Percentiles rank a stretch among this genome's conserved stretches.
Conservation (phyloP, 257 asterid genomes). For the Prunella vulgaris region DNA sequence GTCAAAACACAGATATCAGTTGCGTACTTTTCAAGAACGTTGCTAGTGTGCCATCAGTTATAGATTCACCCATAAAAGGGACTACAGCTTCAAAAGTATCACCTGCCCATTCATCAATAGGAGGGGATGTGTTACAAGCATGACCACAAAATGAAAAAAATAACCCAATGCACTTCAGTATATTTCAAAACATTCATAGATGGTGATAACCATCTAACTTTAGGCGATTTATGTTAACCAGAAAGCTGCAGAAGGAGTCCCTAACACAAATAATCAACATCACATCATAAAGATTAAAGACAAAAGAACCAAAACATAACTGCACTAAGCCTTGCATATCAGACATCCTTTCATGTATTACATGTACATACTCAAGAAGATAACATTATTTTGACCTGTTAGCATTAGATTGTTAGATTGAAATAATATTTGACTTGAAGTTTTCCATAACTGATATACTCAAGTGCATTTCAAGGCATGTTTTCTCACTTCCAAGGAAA, state of each 20-base stretch:
- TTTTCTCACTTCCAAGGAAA: not conserved
- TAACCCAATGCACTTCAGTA: slow-evolving; percentile 1
- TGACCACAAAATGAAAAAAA: not conserved
- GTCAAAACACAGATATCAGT: not conserved
- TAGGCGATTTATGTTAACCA: not conserved
- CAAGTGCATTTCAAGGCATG: not conserved
- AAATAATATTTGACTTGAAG: not conserved
- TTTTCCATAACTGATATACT: not conserved
- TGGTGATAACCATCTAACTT: not conserved
- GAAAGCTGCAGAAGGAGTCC: not conserved
- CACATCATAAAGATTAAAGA: slow-evolving; percentile 4
- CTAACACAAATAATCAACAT: not conserved
- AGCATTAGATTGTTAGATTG: not conserved
- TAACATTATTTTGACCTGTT: not conserved
- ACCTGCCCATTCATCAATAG: slow-evolving; percentile 37
- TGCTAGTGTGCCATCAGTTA: slow-evolving; percentile 85
- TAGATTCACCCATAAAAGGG: slow-evolving; percentile 97
- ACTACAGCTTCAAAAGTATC: slow-evolving; percentile 87
- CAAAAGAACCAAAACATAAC: not conserved
- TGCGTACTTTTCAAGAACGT: slow-evolving; percentile 75
- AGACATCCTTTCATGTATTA: not conserved
- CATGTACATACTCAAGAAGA: not conserved
- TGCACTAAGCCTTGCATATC: not conserved
- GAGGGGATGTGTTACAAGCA: slow-evolving; percentile 10
- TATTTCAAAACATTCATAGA: not conserved